Base-by-base conservation (phyloP, 768 basidiomycete species). In the Termitomyces titanicus region DNA sequence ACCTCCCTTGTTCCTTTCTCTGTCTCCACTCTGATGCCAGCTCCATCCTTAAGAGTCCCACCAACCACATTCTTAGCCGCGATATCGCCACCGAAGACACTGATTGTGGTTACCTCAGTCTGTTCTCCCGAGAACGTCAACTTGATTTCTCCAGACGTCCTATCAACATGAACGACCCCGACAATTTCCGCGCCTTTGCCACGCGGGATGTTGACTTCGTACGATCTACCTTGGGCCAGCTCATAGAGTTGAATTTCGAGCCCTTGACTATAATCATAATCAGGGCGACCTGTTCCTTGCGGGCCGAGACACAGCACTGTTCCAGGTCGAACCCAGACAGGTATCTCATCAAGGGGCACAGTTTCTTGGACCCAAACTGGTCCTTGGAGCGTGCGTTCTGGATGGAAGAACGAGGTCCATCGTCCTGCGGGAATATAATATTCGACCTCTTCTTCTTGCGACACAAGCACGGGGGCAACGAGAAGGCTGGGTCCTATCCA, bases 291-390 rank as follows among this genome's bases (percentile, higher is more conserved):
- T 20, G 74, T 69, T 25, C 74, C 72, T 31, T 71, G 63, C 17
- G 85, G 80, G 5, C 86, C 84, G n/a, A 88, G 73, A 50, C 77
- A 70, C 18, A 89, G 66, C 18, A 88, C 75, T 15, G 77, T 79
- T 35, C 78, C 80, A 25, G 79, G 78, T 35, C 83, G 75, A 35
- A 88, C 80, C 80, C 81, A 89, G 27, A 89, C 80, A 15, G 86
- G 86, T 37, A 89, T 76, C 53, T 80, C 77, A 61, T 85, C 79
- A 37, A 87, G 67, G 24, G 84, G 78, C n/a, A 86, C 82, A 53
- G 78, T 70, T 60, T 84, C 82, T 49, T 77, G 78, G 56, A 88
- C 70, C 86, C 86, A 89, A 17, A 61, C 59, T 0, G 86, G 87
- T 0, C 88, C 88, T 47, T 73, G 66, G 25, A 83, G 61, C n/a